Base-by-base conservation (phyloP, 306 rosid species). In the Acacia crassicarpa region DNA sequence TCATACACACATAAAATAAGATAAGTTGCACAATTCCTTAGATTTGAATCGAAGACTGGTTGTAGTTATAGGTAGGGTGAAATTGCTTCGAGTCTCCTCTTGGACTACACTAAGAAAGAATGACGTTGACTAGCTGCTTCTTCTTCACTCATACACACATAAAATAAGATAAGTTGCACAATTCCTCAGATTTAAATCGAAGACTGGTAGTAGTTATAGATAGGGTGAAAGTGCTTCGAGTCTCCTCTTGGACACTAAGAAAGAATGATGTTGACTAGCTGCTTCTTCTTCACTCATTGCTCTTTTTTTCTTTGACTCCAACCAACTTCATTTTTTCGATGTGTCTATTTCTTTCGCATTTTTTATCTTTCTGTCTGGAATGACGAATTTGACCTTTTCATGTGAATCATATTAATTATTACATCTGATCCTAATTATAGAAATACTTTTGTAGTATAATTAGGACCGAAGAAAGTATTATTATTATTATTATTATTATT, bases 311-410 rank as follows among this genome's bases (percentile, higher is more conserved):
- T 4, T 20, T 67, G 40, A 1, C 10, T 2, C 7, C 48, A 38
- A 67, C 38, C 27, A 38, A 40, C 6, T 41, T 19, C 46, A 67
- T 2, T 67, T 44, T 15, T 40, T 67, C 9, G 10, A 43, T 20
- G 73, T 35, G 27, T 35, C 9, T 67, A n/a, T 17, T 35, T 17
- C 25, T 20, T 54, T 22, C 12, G 5, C 27, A 25, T n/a, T 9
- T 62, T 62, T 38, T 38, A 38, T 38, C 17, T 23, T 62, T 35
- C 25, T 7, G 35, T 62, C 38, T 35, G 20, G 5, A 43, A 44
- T 69, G 74, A 69, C 74, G 43, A 41, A 41, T 20, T n/a, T 43
- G 54, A 12, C 74, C 74, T 69, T 69, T 41, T 69, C 23, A 69
- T 10, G 30, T 9, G 46, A 41, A 20, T 41, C 4, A n/a, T 68